A percentile compares a stretch with the other conserved stretches of the same genome.
Conservation (phyloP, 1,284 basidiomycete species). For the Fomitopsis schrenkii region DNA sequence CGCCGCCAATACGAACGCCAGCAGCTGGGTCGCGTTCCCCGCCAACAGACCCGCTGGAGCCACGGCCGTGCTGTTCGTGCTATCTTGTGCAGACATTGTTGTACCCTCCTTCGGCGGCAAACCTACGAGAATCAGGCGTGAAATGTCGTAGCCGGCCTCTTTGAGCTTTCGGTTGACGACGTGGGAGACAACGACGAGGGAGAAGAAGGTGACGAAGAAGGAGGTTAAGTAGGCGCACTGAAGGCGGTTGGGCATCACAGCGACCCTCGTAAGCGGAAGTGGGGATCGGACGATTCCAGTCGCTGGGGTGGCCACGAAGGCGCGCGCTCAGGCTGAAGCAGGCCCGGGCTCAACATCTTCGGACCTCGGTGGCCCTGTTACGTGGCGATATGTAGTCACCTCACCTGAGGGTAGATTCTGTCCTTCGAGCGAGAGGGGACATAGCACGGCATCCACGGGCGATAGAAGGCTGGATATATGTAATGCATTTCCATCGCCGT, state of each 20-base stretch:
- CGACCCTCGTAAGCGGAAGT: neutral
- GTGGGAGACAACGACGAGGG: conserved; percentile 41
- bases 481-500: neutral
- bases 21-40: conserved; percentile 24
- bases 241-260: conserved; percentile 36
- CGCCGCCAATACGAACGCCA: conserved; percentile 34
- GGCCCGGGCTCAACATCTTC: neutral
- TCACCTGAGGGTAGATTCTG: too few relatives aligned
- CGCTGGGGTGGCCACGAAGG: neutral
- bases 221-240: conserved; percentile 52
- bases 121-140: conserved; percentile 61
- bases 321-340: neutral
- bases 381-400: too few relatives aligned
- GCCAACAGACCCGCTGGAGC: conserved; percentile 17
- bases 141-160: conserved; percentile 52
- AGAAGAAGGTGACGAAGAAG: conserved; percentile 41
- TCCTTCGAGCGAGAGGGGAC: too few relatives aligned
- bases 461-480: neutral
- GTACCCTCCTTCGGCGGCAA: conserved; percentile 31
- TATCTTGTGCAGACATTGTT: conserved; percentile 6
- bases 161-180: conserved; percentile 41
- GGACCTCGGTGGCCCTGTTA: neutral
- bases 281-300: conserved; percentile 1
- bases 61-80: conserved; percentile 8
- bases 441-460: neutral